These are phyloP conservation scores for Macaranga tanarius DNA, from an alignment of 441 rosid genomes.

Conservation along the genomic window DNA sequence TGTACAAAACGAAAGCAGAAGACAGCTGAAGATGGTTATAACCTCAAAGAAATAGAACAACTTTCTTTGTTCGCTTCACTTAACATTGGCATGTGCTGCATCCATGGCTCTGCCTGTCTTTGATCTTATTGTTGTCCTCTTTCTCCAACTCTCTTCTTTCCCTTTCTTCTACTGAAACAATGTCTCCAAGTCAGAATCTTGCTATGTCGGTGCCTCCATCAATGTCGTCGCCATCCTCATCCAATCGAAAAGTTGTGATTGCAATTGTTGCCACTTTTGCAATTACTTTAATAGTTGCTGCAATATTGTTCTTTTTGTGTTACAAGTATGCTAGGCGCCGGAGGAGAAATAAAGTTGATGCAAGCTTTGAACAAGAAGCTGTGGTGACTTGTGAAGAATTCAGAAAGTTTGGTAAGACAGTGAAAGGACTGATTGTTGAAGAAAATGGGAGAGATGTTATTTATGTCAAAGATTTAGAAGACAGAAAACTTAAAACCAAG, in stretches of 20 bases:
- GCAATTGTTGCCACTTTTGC: constrained; percentile 39
- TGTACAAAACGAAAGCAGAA: constrained; percentile 16
- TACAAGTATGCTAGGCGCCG: constrained; percentile 17
- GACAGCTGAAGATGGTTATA: not conserved
- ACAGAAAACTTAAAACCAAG: constrained; percentile 16
- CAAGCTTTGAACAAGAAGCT: constrained; percentile 29
- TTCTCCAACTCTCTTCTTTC: constrained; percentile 10
- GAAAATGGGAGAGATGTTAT: constrained; percentile 43
- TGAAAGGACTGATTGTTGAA: constrained; percentile 40
- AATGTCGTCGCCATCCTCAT: constrained; percentile 9
- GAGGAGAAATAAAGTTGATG: constrained; percentile 14
- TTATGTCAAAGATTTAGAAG: constrained; percentile 38
- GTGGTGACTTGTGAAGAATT: constrained; percentile 27
- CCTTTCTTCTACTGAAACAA: constrained; percentile 13
- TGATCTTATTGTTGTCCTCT: constrained; percentile 3
- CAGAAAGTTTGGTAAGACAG: constrained; percentile 23
- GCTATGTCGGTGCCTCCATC: constrained; percentile 19
- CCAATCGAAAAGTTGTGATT: constrained; percentile 21
- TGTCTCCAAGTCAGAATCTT: not conserved
- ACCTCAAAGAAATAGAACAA: not conserved
- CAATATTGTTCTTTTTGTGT: constrained; percentile 33
- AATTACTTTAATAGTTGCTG: constrained; percentile 34
- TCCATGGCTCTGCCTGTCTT: constrained; percentile 14
- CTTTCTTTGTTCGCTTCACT: not conserved
- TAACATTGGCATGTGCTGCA: not conserved